Evolutionary conservation across 2,329 filamentous ascomycete species (phyloP).

Genomic region (Alternaria incomplexa): DNA sequence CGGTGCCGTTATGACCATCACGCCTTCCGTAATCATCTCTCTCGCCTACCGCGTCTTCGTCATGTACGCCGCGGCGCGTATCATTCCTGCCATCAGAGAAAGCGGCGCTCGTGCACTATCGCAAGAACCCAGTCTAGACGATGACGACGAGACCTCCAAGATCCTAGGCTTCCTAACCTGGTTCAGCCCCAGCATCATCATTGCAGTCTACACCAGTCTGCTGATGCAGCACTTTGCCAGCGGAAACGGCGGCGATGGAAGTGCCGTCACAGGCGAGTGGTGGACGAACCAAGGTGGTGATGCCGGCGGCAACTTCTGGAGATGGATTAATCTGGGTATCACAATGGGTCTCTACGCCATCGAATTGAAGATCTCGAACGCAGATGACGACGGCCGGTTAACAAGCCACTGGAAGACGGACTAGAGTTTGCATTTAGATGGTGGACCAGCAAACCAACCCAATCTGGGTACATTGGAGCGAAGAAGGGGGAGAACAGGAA

Average conservation of each 20-base stretch:
- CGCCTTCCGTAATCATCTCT: constrained; percentile 93
- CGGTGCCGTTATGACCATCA: constrained; percentile 93
- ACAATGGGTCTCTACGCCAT: constrained; percentile 91
- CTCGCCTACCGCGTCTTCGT: constrained; percentile 92
- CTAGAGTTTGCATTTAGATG: constrained; percentile 48
- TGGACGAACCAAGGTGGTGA: constrained; percentile 88
- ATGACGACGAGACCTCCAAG: constrained; percentile 80
- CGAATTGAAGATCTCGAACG: constrained; percentile 85
- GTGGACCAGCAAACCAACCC: background rate
- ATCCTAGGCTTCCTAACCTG: constrained; percentile 85
- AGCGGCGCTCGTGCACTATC: constrained; percentile 82
- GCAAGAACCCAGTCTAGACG: constrained; percentile 84
- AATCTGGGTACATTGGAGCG: background rate
- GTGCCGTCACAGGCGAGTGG: constrained; percentile 64
- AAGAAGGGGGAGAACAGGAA: background rate
- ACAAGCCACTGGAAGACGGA: constrained; percentile 93
- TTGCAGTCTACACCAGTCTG: constrained; percentile 94
- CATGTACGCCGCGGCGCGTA: constrained; percentile 92
- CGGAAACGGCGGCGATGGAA: constrained; percentile 58
- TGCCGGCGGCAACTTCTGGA: constrained; percentile 83
- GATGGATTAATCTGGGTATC: constrained; percentile 89
- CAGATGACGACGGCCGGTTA: constrained; percentile 75
- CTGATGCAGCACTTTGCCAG: constrained; percentile 91
- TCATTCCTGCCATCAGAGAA: constrained; percentile 91
- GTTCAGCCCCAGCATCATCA: constrained; percentile 93